These are phyloP conservation scores for Vishniacozyma victoriae DNA, from an alignment of 768 basidiomycete species.

Conservation along the genomic window DNA sequence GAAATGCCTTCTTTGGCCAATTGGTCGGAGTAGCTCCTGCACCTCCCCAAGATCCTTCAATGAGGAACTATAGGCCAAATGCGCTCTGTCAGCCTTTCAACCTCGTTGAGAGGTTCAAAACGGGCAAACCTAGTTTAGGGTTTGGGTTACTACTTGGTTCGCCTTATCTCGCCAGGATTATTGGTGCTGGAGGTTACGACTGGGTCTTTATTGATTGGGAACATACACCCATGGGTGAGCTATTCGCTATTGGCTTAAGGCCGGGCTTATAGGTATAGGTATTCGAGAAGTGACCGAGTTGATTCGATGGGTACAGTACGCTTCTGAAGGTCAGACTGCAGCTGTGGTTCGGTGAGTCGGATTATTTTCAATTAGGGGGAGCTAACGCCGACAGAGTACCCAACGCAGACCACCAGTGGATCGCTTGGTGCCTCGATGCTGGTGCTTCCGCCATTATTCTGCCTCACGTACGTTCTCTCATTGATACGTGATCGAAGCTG, in stretches of 20 bases:
- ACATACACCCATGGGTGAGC: slow-evolving; percentile 7
- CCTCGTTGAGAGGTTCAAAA: slow-evolving; percentile 1
- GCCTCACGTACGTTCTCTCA: slow-evolving; percentile 3
- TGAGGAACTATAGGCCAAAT: slow-evolving; percentile 6
- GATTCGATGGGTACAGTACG: slow-evolving; percentile 6
- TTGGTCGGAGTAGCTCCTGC: slow-evolving; percentile 5
- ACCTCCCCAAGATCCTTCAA: slow-evolving; percentile 7
- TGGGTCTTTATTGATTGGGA: slow-evolving; percentile 8
- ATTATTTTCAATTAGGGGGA: background rate
- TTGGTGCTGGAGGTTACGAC: slow-evolving; percentile 5
- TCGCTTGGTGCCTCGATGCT: slow-evolving; percentile 7
- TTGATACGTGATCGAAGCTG: background rate
- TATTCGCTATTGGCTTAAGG: too few relatives aligned
- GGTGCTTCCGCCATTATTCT: slow-evolving; percentile 6
- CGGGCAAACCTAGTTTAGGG: slow-evolving; percentile 5
- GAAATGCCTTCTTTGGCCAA: slow-evolving; percentile 1
- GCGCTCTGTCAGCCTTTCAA: slow-evolving; percentile 5
- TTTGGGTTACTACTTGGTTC: slow-evolving; percentile 1
- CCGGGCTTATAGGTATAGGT: too few relatives aligned
- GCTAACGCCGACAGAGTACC: background rate
- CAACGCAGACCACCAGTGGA: slow-evolving; percentile 5
- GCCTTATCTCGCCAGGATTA: slow-evolving; percentile 3
- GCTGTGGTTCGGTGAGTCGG: slow-evolving; percentile 3
- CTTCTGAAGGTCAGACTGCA: slow-evolving; percentile 6
- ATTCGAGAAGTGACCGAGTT: slow-evolving; percentile 6